Conservation (phyloP, 1,284 basidiomycete genomes). For the Ganoderma sinense region DNA sequence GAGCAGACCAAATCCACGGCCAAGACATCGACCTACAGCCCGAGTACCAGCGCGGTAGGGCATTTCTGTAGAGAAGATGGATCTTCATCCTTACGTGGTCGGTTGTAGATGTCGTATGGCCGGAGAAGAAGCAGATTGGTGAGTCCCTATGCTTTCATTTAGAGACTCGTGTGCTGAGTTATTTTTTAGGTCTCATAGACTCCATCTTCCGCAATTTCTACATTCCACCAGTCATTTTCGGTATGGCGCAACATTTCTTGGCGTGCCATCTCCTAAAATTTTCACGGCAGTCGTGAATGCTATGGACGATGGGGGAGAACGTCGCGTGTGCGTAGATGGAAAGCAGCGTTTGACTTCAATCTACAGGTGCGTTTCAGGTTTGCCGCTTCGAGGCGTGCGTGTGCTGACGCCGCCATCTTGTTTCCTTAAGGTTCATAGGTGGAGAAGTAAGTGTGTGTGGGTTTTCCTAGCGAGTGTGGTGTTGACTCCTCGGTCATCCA, state of each 20-base stretch:
- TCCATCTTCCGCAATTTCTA: conserved; percentile 65
- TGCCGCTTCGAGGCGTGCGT: background rate
- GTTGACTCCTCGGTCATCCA: background rate
- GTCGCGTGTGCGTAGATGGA: conserved; percentile 78
- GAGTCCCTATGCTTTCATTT: background rate
- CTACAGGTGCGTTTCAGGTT: conserved; percentile 48
- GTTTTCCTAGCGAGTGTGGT: background rate
- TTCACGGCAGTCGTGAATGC: conserved; percentile 40
- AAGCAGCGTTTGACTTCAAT: conserved; percentile 80
- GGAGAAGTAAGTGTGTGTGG: conserved; percentile 55
- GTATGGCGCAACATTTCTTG: conserved; percentile 36
- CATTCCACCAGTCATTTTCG: conserved; percentile 61
- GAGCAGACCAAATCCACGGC: conserved; percentile 64
- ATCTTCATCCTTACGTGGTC: background rate
- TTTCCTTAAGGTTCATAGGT: conserved; percentile 63
- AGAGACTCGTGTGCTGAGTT: background rate
- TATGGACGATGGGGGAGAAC: conserved; percentile 67
- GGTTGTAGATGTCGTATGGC: conserved; percentile 72
- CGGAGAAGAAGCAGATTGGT: conserved; percentile 45
- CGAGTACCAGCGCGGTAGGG: conserved; percentile 76
- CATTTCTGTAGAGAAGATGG: background rate
- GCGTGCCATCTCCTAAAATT: background rate
- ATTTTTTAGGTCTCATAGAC: conserved; percentile 52
- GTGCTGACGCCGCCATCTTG: background rate
- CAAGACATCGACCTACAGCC: conserved; percentile 72